Evolutionary conservation across 2,329 filamentous ascomycete species (phyloP), one percentile per base, ranked within the genome.

Genomic region (Ceratocystiopsis sp.): DNA sequence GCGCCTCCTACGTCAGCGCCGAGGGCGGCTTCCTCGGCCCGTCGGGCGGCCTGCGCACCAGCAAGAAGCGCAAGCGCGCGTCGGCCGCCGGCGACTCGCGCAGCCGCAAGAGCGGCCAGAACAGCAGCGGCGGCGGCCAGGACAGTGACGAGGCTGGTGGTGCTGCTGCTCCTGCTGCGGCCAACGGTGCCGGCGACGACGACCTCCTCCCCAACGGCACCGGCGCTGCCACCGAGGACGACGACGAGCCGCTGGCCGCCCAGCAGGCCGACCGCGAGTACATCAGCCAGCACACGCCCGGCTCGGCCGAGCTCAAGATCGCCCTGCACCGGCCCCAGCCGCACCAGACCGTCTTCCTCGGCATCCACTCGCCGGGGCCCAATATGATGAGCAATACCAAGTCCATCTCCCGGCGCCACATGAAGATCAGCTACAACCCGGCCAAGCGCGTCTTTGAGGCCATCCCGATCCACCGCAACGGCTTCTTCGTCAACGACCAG

Each of bases 391-490:
- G 59, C 46, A 74, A 71, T 48, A 83, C 81, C 41, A 82, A 80
- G 54, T 73, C 71, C 41, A 86, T 87, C 43, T 87, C 82, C 4
- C 68, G 81, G 47, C 66, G 80, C 51, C 83, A 89, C 56, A 64
- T 84, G 40, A 78, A 76, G 52, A 84, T 89, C 51, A 65, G 71
- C 39, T 87, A 78, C 60, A 80, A 82, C 52, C 66, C 71, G 48
- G 63, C 73, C 13, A 66, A 66, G 36, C 66, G 73, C 17, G 63
- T 73, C 8, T 87, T 84, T 53, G 74, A 84, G 54, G 73, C 81
- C 39, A 65, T 68, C 19, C 67, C 70, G 0, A 52, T 75, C 10
- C 71, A 75, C 49, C 68, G 66, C 48, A 85, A 85, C 51, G 80
- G 80, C 7, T 76, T 80, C 53, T 80, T 82, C 53, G 69, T 75